Conservation (phyloP, 2,329 filamentous ascomycete species). For the Alternaria arbusti region DNA sequence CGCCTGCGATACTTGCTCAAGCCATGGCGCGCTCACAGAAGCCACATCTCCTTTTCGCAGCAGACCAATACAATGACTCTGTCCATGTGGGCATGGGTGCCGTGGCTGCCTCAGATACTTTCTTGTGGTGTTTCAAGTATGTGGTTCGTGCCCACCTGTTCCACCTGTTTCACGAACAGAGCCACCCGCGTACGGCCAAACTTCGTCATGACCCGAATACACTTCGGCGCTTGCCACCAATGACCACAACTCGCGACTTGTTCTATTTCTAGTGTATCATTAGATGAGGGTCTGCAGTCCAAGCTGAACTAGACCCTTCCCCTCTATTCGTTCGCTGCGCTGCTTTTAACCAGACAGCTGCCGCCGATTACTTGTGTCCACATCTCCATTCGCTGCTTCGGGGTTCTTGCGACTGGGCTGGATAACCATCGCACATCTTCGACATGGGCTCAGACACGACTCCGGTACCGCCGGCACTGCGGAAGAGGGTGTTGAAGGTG, state of each 20-base stretch:
- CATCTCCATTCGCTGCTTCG: conserved; percentile 4
- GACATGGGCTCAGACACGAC: conserved; percentile 34
- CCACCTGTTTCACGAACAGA: conserved; percentile 23
- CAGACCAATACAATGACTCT: conserved; percentile 13
- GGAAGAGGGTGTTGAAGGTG: conserved; percentile 84
- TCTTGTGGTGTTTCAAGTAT: conserved; percentile 19
- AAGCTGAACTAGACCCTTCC: conserved; percentile 14
- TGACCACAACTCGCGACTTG: conserved; percentile 8
- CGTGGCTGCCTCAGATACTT: conserved; percentile 17
- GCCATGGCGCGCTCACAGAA: conserved; percentile 12
- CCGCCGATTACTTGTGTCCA: conserved; percentile 17
- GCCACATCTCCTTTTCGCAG: neutral
- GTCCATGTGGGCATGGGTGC: neutral
- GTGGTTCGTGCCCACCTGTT: conserved; percentile 18
- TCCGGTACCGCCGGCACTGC: conserved; percentile 54
- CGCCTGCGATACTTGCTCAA: neutral
- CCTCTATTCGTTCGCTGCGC: conserved; percentile 23
- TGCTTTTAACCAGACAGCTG: conserved; percentile 22
- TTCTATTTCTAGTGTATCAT: conserved; percentile 22
- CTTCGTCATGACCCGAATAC: conserved; percentile 23
- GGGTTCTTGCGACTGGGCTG: neutral
- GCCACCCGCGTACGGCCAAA: conserved; percentile 7
- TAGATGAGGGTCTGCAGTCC: conserved; percentile 13
- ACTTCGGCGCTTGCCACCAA: conserved; percentile 15
- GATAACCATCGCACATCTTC: neutral